phyloP scores from a whole-genome alignment of 2,329 filamentous ascomycete species.

The Colletotrichum viniferum region DNA sequence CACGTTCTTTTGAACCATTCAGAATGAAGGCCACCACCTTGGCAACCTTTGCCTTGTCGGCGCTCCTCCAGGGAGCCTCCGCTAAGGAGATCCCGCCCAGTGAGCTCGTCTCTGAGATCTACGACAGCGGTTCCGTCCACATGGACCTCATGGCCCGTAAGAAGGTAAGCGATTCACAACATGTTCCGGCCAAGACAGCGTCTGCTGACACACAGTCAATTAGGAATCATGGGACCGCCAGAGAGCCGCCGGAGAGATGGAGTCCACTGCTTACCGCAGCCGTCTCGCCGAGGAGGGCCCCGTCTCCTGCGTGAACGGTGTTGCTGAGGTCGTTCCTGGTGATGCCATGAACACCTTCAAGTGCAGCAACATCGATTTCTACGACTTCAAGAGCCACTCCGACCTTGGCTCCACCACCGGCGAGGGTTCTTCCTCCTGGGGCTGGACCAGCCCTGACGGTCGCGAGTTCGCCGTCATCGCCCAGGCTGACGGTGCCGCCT shows the following conservation, averaged over 20 bases:
- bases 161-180: slow-evolving; percentile 12
- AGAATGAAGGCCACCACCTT: slow-evolving; percentile 18
- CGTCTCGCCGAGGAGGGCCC: slow-evolving; percentile 14
- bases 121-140: slow-evolving; percentile 23
- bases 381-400: slow-evolving; percentile 58
- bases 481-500: slow-evolving; percentile 44
- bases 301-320: slow-evolving; percentile 21
- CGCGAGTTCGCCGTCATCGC: slow-evolving; percentile 26
- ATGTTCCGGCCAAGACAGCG: not conserved
- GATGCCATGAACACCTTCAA: slow-evolving; percentile 23
- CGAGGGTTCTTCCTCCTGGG: slow-evolving; percentile 38
- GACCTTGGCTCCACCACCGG: slow-evolving; percentile 47
- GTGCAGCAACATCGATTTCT: slow-evolving; percentile 35
- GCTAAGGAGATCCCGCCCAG: slow-evolving; percentile 25
- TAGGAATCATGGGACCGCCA: slow-evolving; percentile 21
- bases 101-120: slow-evolving; percentile 21
- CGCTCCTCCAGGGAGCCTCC: slow-evolving; percentile 13
- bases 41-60: slow-evolving; percentile 14
- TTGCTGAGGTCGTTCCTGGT: slow-evolving; percentile 19
- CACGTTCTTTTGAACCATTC: not conserved
- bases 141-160: slow-evolving; percentile 24
- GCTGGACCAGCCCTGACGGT: slow-evolving; percentile 46
- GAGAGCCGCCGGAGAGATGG: slow-evolving; percentile 18
- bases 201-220: not conserved
- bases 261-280: slow-evolving; percentile 14